Base-by-base conservation (phyloP, 352 stramenopile genomes). In the Globisporangium splendens region DNA sequence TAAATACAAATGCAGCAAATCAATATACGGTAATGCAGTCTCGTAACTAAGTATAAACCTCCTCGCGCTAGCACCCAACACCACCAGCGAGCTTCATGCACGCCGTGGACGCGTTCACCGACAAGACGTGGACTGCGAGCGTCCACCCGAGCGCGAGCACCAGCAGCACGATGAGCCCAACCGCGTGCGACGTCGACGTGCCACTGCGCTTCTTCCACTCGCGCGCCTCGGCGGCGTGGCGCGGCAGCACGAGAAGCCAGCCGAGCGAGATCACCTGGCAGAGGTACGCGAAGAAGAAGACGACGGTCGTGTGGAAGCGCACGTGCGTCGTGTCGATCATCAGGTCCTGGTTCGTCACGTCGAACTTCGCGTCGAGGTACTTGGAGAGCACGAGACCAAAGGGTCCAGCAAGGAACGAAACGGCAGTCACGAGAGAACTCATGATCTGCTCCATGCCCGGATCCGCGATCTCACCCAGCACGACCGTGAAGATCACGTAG, bases 281-380 rank as follows among this genome's bases (percentile, higher is more conserved):
- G 0, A 33, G 58, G 61, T 85, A 87, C 38, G 79, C 73, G 24
- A 89, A 61, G 22, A 80, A 44, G 59, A 82, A 85, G 20, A 68
- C 64, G 46, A 56, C 50, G 24, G 73, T 79, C 8, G 72, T 56
- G 21, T 86, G 60, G 6, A 41, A 48, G 1, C 75, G 75, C 46
- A 81, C 69, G 24, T 56, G 33, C 2, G 55, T 63, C 41, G 72
- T 79, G 66, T 88, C 78, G 1, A 35, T 53, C 72, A 78, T 70
- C 49, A 80, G 61, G 49, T 78, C 65, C 8, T 72, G 50, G 44
- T 78, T 83, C 6, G 66, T 63, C 17, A 88, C 67, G 51, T 73
- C 61, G 46, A 88, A 83, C 35, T 65, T 64, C 35, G 74, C 72
- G 58, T 86, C 73, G 18, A 89, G 63, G 46, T 74, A 70, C 64